Evolutionary conservation across 2,329 filamentous ascomycete species (phyloP), one percentile per base, ranked within the genome.

Genomic region (Aspergillus puulaauensis): DNA sequence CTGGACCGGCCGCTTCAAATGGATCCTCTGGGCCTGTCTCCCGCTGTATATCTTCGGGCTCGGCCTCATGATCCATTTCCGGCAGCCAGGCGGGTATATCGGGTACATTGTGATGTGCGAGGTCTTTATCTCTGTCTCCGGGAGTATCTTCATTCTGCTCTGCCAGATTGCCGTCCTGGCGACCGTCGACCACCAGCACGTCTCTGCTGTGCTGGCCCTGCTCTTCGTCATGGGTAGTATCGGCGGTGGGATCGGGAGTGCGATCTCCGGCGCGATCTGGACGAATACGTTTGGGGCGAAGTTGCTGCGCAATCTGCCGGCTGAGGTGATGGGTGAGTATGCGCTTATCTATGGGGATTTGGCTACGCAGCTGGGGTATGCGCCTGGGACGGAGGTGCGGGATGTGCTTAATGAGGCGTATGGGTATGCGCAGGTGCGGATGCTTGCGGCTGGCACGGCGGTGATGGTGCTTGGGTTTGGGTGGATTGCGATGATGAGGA

Each of bases 251-350:
- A 70, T 85, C 4, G 84, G 84, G 3, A 75, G 73, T 9, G 80
- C 84, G 2, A 80, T 88, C 49, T 79, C 84, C 3, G 79, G 77
- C 0, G 83, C 84, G 12, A 85, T 89, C 62, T 89, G 85, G 85
- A 83, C 80, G 0, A 78, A 81, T 58, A 80, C 82, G 0, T 83
- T 87, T 69, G 76, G 75, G 4, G 68, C 72, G 2, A 75, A 76
- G 0, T 74, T 87, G 8, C 56, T 56, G 15, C 66, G 7, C 7
- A 31, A 52, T 27, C 43, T 57, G 5, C 54, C 54, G 5, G 48
- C 40, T 14, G 45, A 35, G 1, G 62, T 60, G 2, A 35, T 57
- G 55, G 9, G 50, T 0, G 47, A 63, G 19, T 54, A 53, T 23
- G 19, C 39, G 24, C 11, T 40, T 2, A 64, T 62, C 24, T 60